Percentiles rank a stretch among this genome's conserved stretches.
These are phyloP conservation scores for Austropuccinia psidii DNA, from an alignment of 1,284 basidiomycete species.

Conservation along the genomic window DNA sequence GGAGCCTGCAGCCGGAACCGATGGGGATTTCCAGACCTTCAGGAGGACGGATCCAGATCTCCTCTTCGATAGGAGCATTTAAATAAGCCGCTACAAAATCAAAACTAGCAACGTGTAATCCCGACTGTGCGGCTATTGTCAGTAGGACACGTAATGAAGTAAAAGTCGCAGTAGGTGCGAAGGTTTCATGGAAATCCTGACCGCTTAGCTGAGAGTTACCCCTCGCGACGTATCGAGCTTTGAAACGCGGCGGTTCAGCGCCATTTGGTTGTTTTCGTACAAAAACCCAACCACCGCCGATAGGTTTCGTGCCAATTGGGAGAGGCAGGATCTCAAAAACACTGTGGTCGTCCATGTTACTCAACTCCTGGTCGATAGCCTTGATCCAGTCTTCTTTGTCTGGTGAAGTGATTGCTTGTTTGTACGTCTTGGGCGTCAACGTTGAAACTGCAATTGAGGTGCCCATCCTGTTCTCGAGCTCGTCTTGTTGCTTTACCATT, in stretches of 20 bases:
- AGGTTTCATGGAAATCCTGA: neutral
- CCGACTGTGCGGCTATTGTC: neutral
- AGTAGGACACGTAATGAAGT: neutral
- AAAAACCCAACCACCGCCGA: no score
- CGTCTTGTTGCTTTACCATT: no score
- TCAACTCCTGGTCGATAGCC: neutral
- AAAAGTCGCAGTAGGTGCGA: neutral
- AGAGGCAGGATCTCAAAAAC: no score
- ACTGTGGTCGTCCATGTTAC: neutral
- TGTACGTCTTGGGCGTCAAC: neutral
- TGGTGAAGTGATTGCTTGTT: neutral
- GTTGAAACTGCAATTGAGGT: no score
- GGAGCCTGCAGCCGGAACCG: neutral
- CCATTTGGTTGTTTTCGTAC: no score
- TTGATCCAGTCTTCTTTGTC: neutral
- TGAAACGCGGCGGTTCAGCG: no score
- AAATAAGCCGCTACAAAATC: constrained; percentile 12
- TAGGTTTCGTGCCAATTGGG: no score
- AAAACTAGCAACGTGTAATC: neutral
- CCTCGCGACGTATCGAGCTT: neutral
- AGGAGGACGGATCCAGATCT: constrained; percentile 3
- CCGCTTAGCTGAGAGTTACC: neutral
- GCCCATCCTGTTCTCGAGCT: no score
- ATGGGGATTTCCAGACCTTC: neutral
- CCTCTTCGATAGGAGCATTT: neutral